These are phyloP conservation scores for Solanum gandarillasii DNA, from an alignment of 257 asterid genomes.

Conservation along the genomic window DNA sequence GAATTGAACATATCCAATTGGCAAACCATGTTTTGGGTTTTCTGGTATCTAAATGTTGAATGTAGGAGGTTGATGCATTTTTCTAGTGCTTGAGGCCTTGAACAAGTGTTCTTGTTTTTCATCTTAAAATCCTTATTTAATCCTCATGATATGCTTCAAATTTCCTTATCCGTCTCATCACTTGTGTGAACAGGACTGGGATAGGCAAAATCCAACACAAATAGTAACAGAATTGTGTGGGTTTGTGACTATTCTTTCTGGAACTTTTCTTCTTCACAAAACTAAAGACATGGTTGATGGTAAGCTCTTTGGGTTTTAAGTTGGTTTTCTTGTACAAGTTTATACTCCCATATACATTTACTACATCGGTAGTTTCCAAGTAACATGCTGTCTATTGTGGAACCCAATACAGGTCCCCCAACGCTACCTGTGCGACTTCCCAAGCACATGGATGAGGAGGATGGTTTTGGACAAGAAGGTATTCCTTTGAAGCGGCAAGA, in stretches of 20 bases:
- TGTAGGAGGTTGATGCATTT: neutral
- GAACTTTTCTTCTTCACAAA: constrained; percentile 97
- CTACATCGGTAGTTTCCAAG: neutral
- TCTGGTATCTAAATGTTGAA: neutral
- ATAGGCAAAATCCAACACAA: constrained; percentile 88
- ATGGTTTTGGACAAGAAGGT: constrained; percentile 68
- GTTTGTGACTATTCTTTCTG: constrained; percentile 88
- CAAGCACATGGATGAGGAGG: constrained; percentile 48
- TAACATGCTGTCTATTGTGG: neutral
- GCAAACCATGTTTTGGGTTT: neutral
- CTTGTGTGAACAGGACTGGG: constrained; percentile 69
- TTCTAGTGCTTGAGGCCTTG: neutral
- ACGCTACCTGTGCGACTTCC: constrained; percentile 25
- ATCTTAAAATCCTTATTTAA: neutral
- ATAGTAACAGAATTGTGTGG: constrained; percentile 95
- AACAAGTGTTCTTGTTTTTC: neutral
- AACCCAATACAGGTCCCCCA: constrained; percentile 25
- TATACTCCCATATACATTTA: neutral
- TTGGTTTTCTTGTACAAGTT: neutral
- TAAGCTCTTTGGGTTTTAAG: constrained; percentile 6
- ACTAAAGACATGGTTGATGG: constrained; percentile 95
- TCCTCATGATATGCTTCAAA: neutral
- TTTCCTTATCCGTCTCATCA: neutral
- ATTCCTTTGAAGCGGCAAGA: constrained; percentile 76
- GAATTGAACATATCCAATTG: neutral